A percentile compares a stretch with the other conserved stretches of the same genome.
These are phyloP conservation scores for Chloranthus sessilifolius DNA, from an alignment of 164 flowering plant genomes.

Conservation along the genomic window DNA sequence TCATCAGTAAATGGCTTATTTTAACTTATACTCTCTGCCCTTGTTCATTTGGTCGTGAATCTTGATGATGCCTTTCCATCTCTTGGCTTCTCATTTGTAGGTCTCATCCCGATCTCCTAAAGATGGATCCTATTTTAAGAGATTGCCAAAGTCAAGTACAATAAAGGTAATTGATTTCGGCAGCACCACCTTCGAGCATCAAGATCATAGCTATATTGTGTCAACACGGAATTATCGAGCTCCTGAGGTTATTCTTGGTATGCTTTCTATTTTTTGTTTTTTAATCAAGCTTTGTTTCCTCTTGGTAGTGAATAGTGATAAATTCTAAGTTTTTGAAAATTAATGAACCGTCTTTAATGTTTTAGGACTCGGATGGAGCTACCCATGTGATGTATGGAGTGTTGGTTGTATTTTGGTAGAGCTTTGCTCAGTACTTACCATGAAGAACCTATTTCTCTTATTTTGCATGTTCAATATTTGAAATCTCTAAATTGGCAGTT, in stretches of 20 bases:
- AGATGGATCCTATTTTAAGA: conserved; percentile 73
- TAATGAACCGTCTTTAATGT: background rate
- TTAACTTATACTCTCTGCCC: no score
- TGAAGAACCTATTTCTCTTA: background rate
- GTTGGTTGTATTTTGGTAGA: conserved; percentile 70
- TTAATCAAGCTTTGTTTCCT: background rate
- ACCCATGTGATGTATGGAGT: conserved; percentile 78
- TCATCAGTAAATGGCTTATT: no score
- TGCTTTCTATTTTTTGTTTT: background rate
- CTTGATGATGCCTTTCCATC: background rate
- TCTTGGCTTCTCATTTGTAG: conserved; percentile 30
- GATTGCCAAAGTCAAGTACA: conserved; percentile 78
- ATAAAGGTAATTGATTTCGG: conserved; percentile 96
- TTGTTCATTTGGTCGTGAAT: no score
- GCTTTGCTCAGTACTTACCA: conserved; percentile 59
- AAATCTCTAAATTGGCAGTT: background rate
- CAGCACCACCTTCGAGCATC: conserved; percentile 83
- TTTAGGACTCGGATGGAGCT: conserved; percentile 67
- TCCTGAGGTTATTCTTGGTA: conserved; percentile 80
- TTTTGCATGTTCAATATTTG: background rate
- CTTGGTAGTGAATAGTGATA: background rate
- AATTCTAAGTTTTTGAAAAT: no score
- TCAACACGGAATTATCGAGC: conserved; percentile 76
- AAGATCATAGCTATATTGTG: conserved; percentile 83
- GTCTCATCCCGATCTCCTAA: conserved; percentile 48